Evolutionary conservation across 495 filamentous ascomycete genomes (phyloP).

Genomic region (Staphylotrichum longicolle): DNA sequence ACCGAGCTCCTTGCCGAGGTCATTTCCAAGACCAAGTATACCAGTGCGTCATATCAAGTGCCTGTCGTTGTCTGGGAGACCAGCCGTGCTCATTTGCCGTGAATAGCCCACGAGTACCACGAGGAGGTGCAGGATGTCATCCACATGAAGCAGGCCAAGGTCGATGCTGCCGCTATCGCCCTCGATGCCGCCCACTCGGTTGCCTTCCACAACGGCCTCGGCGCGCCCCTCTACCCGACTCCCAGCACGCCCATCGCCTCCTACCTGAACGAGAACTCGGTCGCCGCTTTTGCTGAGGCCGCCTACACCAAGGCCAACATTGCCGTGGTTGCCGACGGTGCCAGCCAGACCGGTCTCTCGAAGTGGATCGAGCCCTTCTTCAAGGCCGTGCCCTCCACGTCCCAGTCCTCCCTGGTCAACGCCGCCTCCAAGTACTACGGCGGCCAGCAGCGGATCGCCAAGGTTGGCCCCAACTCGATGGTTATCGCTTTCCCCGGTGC

Average conservation of each 20-base stretch:
- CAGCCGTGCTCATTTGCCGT: constrained; percentile 2
- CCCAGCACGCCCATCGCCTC: constrained; percentile 65
- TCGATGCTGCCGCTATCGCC: constrained; percentile 69
- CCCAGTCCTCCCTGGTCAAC: constrained; percentile 33
- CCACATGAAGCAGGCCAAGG: constrained; percentile 64
- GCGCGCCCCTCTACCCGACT: constrained; percentile 67
- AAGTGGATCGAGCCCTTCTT: constrained; percentile 97
- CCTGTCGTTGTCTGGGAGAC: not conserved
- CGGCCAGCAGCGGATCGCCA: constrained; percentile 87
- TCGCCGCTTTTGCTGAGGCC: constrained; percentile 67
- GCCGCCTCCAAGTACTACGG: constrained; percentile 79
- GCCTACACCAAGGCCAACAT: constrained; percentile 89
- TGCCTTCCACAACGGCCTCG: constrained; percentile 94
- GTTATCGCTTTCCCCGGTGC: constrained; percentile 92
- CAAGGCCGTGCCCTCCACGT: constrained; percentile 48
- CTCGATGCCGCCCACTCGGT: constrained; percentile 80
- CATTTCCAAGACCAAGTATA: constrained; percentile 79
- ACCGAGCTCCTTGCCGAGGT: constrained; percentile 93
- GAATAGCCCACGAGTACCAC: constrained; percentile 76
- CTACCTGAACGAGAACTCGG: constrained; percentile 69
- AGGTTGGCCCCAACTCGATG: constrained; percentile 67
- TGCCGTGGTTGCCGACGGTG: constrained; percentile 85
- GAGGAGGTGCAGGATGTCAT: constrained; percentile 78
- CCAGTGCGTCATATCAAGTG: constrained; percentile 55
- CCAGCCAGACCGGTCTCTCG: constrained; percentile 66